Evolutionary conservation across 139 green algal species (phyloP), one percentile per base, ranked within the genome.

Genomic region (Chlamydomonas sphaeroides): DNA sequence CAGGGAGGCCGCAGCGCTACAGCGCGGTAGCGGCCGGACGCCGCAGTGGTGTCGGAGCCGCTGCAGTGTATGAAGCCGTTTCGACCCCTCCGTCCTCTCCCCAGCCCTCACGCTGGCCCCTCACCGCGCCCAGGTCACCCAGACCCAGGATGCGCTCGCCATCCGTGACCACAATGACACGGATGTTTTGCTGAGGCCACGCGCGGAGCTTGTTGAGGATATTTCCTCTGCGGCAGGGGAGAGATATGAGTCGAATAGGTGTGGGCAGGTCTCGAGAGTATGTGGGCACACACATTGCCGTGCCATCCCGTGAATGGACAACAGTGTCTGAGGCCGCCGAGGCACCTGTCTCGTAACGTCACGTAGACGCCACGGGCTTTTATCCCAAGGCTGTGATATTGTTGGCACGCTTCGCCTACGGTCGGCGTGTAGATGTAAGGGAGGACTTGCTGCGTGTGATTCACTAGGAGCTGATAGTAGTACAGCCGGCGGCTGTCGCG

Each of bases 401-500:
- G 85, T 76, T 95, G 86, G 87, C 96, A 98, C 2, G 95, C 96
- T 68, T 99, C 92, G 1, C 96, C 96, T 6, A 99, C 96, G 3
- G 94, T 98, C 7, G 96, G 96, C 0, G 96, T 99, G 91, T 98
- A 98, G 36, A 98, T 89, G 53, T 92, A 89, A 0, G 95, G 95
- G 45, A 98, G 2, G 0, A 70, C 73, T 26, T 80, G 18, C 73
- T 70, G 30, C 5, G 41, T 35, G 59, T 59, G 33, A 15, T 61
- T 5, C 1, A 83, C 7, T 35, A 83, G 67, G 25, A 66, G 45
- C 18, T 42, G 25, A 32, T 67, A 56, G 21, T 75, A 75, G 23
- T 42, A 7, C 7, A 2, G 35, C 14, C 63, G 53, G 1, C 42
- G 51, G 14, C 93, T 86, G 57, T 61, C 59, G 14, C 84, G 59